These are phyloP conservation scores for Solanum peruvianum DNA, from an alignment of 257 asterid genomes.

Conservation along the genomic window DNA sequence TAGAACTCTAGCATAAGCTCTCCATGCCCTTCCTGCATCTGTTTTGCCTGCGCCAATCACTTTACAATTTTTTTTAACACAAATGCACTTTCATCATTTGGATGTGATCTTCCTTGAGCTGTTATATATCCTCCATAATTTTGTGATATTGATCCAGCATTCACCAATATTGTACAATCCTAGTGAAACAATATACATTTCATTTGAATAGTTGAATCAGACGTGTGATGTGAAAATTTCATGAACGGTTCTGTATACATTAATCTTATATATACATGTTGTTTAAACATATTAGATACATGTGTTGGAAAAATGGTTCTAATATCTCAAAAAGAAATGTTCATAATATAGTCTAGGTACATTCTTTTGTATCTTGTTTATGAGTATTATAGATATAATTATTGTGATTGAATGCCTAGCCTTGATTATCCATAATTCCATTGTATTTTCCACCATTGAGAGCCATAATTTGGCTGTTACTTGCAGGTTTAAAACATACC, in stretches of 20 bases:
- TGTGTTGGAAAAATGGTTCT: no score
- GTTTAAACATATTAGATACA: no score
- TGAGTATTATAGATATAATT: no score
- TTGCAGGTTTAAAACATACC: no score
- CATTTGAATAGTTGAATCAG: neutral
- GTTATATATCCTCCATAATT: constrained; percentile 18
- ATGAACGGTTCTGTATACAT: neutral
- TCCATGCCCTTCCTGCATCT: constrained; percentile 3
- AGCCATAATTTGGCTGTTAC: no score
- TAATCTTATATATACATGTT: no score
- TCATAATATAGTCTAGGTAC: no score
- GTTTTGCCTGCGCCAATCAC: neutral
- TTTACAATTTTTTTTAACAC: neutral
- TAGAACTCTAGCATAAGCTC: neutral
- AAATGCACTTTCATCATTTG: neutral
- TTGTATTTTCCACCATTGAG: no score
- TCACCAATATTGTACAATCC: constrained; percentile 21
- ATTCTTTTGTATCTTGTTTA: no score
- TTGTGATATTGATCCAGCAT: neutral
- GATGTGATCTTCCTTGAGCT: constrained; percentile 20
- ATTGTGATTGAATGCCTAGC: no score
- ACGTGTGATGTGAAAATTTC: neutral
- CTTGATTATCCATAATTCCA: no score
- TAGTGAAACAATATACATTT: neutral
- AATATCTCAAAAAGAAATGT: no score